Conservation (phyloP, 257 asterid genomes). For the Salvia hispanica region DNA sequence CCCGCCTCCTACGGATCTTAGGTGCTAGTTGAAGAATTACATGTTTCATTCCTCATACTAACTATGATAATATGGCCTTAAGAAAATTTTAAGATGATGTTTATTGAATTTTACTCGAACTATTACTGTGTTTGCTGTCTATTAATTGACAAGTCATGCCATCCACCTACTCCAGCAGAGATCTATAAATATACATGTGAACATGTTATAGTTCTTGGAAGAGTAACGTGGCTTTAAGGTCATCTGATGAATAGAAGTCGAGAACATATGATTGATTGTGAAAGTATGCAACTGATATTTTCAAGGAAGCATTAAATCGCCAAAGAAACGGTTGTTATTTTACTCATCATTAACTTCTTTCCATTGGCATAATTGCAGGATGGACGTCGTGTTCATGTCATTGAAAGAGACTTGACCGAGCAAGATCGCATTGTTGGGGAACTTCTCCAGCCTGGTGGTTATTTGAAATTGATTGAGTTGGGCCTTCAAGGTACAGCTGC, state of each 20-base stretch:
- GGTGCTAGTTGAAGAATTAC: slow-evolving; percentile 18
- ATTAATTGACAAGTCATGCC: not conserved
- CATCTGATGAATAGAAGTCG: not conserved
- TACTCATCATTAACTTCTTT: slow-evolving; percentile 12
- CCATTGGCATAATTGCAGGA: slow-evolving; percentile 44
- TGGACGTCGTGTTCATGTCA: slow-evolving; percentile 70
- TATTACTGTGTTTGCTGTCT: not conserved
- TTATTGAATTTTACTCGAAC: not conserved
- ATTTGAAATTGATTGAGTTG: slow-evolving; percentile 67
- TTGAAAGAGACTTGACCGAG: slow-evolving; percentile 78
- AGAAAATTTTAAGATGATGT: not conserved
- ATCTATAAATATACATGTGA: not conserved
- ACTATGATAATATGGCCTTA: not conserved
- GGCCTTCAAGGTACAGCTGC: slow-evolving; percentile 65
- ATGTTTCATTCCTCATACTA: not conserved
- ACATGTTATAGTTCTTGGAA: not conserved
- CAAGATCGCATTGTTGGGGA: slow-evolving; percentile 87
- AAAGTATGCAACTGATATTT: slow-evolving; percentile 2
- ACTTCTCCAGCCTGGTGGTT: slow-evolving; percentile 86
- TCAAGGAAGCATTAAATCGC: slow-evolving; percentile 12
- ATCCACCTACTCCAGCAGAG: not conserved
- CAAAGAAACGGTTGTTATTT: not conserved
- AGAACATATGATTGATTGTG: slow-evolving; percentile 9
- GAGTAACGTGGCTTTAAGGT: not conserved
- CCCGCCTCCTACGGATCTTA: slow-evolving; percentile 18